Conservation (phyloP, 169 alveolate species). For the Plasmodium yoelii region DNA sequence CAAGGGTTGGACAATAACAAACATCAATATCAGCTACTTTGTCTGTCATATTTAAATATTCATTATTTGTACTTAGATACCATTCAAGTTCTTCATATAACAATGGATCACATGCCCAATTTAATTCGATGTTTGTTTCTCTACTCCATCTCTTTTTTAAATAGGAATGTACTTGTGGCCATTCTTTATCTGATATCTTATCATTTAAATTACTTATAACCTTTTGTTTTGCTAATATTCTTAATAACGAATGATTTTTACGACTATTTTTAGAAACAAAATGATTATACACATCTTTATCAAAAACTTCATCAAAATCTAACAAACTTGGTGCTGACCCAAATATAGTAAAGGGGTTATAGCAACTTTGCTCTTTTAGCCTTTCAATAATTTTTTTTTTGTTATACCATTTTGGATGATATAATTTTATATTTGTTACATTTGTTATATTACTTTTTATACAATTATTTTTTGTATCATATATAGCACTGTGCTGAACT, state of each 20-base stretch:
- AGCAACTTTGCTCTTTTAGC: constrained; percentile 81
- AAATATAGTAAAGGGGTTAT: constrained; percentile 90
- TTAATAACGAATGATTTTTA: constrained; percentile 74
- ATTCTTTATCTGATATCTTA: constrained; percentile 75
- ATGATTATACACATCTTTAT: constrained; percentile 76
- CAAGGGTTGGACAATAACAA: constrained; percentile 80
- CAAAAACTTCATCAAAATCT: constrained; percentile 83
- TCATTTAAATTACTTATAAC: constrained; percentile 63
- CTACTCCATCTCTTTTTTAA: constrained; percentile 75
- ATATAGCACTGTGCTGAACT: constrained; percentile 78
- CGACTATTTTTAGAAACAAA: constrained; percentile 80
- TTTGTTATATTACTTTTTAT: constrained; percentile 75
- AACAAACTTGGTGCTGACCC: constrained; percentile 88
- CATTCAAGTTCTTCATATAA: constrained; percentile 80
- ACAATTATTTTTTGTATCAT: constrained; percentile 67
- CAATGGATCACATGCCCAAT: constrained; percentile 82
- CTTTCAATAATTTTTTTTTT: constrained; percentile 78
- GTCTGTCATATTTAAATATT: constrained; percentile 78
- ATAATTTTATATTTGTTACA: constrained; percentile 78
- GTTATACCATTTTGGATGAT: constrained; percentile 82
- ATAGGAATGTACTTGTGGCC: constrained; percentile 80
- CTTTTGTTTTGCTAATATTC: constrained; percentile 69
- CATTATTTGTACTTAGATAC: constrained; percentile 78
- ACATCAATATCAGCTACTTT: constrained; percentile 80
- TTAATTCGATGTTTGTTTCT: constrained; percentile 79